Conservation (phyloP, 2,329 filamentous ascomycete species). For the Trichocomaceae sp. region DNA sequence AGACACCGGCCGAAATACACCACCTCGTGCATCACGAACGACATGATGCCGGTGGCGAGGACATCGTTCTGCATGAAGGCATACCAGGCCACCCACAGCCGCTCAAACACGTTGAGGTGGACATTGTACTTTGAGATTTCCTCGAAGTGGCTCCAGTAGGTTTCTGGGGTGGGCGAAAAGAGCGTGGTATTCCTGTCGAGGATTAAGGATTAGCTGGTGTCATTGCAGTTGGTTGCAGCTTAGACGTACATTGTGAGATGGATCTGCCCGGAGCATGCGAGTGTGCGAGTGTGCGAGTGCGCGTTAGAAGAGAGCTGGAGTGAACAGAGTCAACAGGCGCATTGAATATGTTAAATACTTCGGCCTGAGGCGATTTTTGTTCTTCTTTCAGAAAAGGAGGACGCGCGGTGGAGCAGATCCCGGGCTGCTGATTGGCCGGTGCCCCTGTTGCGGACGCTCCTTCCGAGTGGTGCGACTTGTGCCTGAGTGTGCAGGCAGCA, state of each 20-base stretch:
- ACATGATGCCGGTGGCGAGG: constrained; percentile 94
- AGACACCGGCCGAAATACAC: constrained; percentile 90
- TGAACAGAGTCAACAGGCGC: too few relatives aligned
- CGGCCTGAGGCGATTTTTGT: not conserved
- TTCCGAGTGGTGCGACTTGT: constrained; percentile 9
- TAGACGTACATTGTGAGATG: not conserved
- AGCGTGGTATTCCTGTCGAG: constrained; percentile 42
- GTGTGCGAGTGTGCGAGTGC: not conserved
- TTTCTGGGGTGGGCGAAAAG: constrained; percentile 41
- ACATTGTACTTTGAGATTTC: constrained; percentile 68
- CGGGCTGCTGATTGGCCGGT: constrained; percentile 1
- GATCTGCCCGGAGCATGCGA: not conserved
- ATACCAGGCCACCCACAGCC: constrained; percentile 94
- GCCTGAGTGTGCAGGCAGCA: too few relatives aligned
- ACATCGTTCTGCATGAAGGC: constrained; percentile 97
- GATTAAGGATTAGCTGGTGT: not conserved
- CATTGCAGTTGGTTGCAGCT: not conserved
- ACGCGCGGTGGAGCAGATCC: not conserved
- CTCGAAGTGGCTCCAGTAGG: constrained; percentile 61
- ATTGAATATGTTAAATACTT: not conserved
- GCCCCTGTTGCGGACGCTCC: not conserved
- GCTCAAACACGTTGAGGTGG: constrained; percentile 77
- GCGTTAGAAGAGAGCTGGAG: not conserved
- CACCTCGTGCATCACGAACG: constrained; percentile 87
- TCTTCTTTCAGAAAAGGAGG: constrained; percentile 3